Conservation (phyloP, 2,329 filamentous ascomycete species). For the Hymenoscyphus infarciens region DNA sequence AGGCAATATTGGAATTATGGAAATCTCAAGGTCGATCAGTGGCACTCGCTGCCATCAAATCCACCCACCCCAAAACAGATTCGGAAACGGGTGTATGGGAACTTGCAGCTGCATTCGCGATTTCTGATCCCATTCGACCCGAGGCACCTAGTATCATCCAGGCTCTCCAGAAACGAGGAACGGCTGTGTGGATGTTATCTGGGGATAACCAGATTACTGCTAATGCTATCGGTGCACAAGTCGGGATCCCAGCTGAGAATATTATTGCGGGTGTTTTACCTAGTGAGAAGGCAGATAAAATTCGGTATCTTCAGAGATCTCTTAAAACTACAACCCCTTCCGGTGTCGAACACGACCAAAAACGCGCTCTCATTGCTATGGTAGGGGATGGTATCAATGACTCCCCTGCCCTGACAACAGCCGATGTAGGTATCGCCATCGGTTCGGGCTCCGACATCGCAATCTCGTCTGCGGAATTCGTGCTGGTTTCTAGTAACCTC, state of each 20-base stretch:
- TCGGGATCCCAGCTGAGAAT: slow-evolving; percentile 70
- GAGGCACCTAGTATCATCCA: slow-evolving; percentile 65
- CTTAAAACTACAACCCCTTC: slow-evolving; percentile 19
- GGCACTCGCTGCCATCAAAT: slow-evolving; percentile 51
- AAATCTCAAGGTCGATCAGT: slow-evolving; percentile 62
- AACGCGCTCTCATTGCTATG: slow-evolving; percentile 66
- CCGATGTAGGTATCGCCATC: slow-evolving; percentile 80
- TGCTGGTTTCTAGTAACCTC: slow-evolving; percentile 64
- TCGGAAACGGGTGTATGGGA: slow-evolving; percentile 38
- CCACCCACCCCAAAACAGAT: slow-evolving; percentile 8
- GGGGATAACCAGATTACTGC: slow-evolving; percentile 89
- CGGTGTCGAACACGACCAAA: slow-evolving; percentile 27
- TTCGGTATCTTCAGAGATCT: slow-evolving; percentile 55
- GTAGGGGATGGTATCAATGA: slow-evolving; percentile 88
- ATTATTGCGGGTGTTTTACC: slow-evolving; percentile 87
- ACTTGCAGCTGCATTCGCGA: slow-evolving; percentile 66
- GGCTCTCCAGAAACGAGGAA: slow-evolving; percentile 60
- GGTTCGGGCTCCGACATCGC: slow-evolving; percentile 80
- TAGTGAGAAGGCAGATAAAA: slow-evolving; percentile 72
- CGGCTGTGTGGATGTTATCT: slow-evolving; percentile 86
- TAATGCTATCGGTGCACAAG: slow-evolving; percentile 67
- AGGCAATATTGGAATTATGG: slow-evolving; percentile 49
- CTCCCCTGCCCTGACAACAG: slow-evolving; percentile 72
- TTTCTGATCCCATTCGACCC: slow-evolving; percentile 75
- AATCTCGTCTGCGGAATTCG: slow-evolving; percentile 76